These are phyloP conservation scores for Bipolaris cookei DNA, from an alignment of 2,329 filamentous ascomycete genomes.

Conservation along the genomic window DNA sequence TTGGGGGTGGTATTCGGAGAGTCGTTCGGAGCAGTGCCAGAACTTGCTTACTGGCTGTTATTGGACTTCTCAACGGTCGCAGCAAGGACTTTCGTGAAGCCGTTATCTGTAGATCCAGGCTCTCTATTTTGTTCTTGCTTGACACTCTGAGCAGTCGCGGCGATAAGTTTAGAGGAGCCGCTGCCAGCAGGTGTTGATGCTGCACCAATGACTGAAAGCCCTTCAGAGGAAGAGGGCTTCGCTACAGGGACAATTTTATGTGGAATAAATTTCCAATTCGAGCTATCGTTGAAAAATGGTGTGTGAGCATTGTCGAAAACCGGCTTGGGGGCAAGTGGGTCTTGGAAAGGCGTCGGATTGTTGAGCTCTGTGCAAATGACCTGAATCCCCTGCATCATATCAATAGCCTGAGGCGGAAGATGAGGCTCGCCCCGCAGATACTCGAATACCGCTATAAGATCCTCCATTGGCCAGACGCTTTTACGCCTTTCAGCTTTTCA, in stretches of 20 bases:
- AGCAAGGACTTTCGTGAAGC: neutral
- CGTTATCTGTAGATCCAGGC: neutral
- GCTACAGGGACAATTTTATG: neutral
- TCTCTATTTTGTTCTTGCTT: neutral
- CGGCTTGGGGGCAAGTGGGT: slow-evolving; percentile 5
- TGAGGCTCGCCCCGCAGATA: neutral
- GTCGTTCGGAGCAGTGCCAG: neutral
- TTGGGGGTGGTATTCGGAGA: neutral
- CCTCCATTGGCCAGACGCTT: slow-evolving; percentile 4
- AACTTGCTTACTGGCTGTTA: neutral
- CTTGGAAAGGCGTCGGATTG: slow-evolving; percentile 6
- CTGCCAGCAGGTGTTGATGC: neutral
- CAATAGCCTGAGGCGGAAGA: neutral
- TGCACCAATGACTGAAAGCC: neutral
- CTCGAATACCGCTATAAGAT: neutral
- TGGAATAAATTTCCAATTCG: neutral
- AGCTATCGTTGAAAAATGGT: neutral
- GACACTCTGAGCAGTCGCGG: neutral
- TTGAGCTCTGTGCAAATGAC: neutral
- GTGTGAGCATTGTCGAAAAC: neutral
- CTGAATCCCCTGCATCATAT: slow-evolving; percentile 7
- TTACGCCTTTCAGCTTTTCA: slow-evolving; percentile 3
- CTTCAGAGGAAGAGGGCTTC: neutral
- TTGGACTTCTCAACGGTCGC: neutral
- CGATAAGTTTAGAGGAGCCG: neutral